Conservation (phyloP, 352 stramenopile genomes). For the Pythium oligandrum region DNA sequence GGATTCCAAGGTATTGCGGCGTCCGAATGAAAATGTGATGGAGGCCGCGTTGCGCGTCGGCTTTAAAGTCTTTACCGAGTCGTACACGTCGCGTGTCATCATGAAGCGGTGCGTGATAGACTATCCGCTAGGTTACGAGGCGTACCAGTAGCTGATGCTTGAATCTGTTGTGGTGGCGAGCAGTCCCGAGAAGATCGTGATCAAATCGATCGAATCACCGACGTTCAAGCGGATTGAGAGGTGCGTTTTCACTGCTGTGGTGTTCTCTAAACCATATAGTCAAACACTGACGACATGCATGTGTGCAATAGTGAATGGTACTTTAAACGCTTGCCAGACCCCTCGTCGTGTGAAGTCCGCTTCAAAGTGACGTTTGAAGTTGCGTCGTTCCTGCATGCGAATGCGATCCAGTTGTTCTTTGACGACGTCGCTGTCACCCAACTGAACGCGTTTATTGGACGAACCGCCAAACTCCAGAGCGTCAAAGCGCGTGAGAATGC, state of each 20-base stretch:
- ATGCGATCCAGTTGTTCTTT: slow-evolving; percentile 82
- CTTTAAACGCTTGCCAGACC: slow-evolving; percentile 40
- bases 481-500: slow-evolving; percentile 14
- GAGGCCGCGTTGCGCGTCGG: slow-evolving; percentile 65
- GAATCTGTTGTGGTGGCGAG: background rate
- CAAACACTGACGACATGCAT: background rate
- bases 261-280: slow-evolving; percentile 3
- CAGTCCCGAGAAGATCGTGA: slow-evolving; percentile 66
- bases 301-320: slow-evolving; percentile 49
- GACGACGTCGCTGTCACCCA: slow-evolving; percentile 78
- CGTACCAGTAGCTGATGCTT: too few species aligned
- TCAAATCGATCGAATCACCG: slow-evolving; percentile 75
- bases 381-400: slow-evolving; percentile 71
- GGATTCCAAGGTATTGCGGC: slow-evolving; percentile 63
- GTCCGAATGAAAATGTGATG: slow-evolving; percentile 75
- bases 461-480: slow-evolving; percentile 50
- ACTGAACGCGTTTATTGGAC: slow-evolving; percentile 77
- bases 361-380: slow-evolving; percentile 85
- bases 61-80: slow-evolving; percentile 82
- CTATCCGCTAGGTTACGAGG: too few species aligned
- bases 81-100: slow-evolving; percentile 76
- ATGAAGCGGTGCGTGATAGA: slow-evolving; percentile 48
- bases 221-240: slow-evolving; percentile 86
- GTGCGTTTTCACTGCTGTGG: slow-evolving; percentile 19
- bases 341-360: slow-evolving; percentile 62